Percentiles rank a stretch among this genome's conserved stretches.
Evolutionary conservation across 768 basidiomycete genomes (phyloP).

Genomic region (Boletellus ananas): DNA sequence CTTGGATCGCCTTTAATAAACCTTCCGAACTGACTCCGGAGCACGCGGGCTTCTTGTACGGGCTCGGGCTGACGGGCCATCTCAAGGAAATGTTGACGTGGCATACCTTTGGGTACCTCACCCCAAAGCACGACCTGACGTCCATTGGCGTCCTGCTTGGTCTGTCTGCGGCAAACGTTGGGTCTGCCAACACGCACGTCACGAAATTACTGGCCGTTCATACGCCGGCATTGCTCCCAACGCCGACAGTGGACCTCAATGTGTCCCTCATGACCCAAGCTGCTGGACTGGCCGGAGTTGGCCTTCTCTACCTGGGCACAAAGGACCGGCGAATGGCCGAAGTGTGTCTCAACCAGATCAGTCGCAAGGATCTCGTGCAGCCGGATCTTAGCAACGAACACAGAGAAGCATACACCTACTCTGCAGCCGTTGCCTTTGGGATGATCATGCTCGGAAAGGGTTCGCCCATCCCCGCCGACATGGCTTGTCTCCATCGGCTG

Average conservation of each 20-base stretch:
- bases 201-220: slow-evolving; percentile 91
- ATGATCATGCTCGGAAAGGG: slow-evolving; percentile 96
- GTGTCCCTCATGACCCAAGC: slow-evolving; percentile 88
- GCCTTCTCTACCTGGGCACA: slow-evolving; percentile 85
- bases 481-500: slow-evolving; percentile 62
- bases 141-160: slow-evolving; percentile 92
- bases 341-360: slow-evolving; percentile 81
- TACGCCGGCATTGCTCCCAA: slow-evolving; percentile 87
- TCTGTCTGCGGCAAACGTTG: slow-evolving; percentile 87
- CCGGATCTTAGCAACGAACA: slow-evolving; percentile 85
- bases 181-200: slow-evolving; percentile 80
- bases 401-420: slow-evolving; percentile 87
- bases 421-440: slow-evolving; percentile 87
- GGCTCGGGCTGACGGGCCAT: slow-evolving; percentile 89
- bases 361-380: slow-evolving; percentile 69
- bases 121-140: slow-evolving; percentile 93
- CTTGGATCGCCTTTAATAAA: slow-evolving; percentile 96
- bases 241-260: slow-evolving; percentile 83
- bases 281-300: slow-evolving; percentile 82
- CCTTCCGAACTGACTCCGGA: slow-evolving; percentile 86
- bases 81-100: slow-evolving; percentile 86
- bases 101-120: slow-evolving; percentile 94
- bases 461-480: slow-evolving; percentile 70
- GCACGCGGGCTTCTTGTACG: slow-evolving; percentile 95
- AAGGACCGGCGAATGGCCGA: slow-evolving; percentile 91